Base-by-base conservation (phyloP, 2,329 filamentous ascomycete species). In the Ophiosphaerella herpotricha region DNA sequence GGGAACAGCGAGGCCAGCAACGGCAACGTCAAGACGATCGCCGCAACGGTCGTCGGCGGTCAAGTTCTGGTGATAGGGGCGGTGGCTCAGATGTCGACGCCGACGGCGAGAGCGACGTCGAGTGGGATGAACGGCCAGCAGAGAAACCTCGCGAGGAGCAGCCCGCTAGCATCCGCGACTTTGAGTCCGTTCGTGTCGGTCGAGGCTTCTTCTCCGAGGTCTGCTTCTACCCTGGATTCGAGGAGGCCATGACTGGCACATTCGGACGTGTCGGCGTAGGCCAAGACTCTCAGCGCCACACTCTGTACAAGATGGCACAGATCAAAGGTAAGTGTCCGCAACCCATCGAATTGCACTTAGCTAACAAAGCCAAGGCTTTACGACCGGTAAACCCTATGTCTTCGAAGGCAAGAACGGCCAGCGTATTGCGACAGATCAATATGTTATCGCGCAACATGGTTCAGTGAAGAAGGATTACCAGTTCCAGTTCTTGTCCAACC, bases 141-240 rank as follows among this genome's bases (percentile, higher is more conserved):
- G 50, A 79, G 74, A 68, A 74, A 52, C 72, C 73, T 43, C 87
- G 86, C 57, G 85, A 90, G 52, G 84, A 86, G 36, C 84, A 85
- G 12, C 87, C 86, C 23, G 85, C 89, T 2, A 85, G 88, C 32
- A 78, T 96, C 16, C 82, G 82, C n/a, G 91, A 97, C 71, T 85
- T 93, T 58, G 89, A 97, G 68, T 85, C 90, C 43, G 85, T 93
- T 45, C 85, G 91, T 49, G 83, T 99, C 50, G 90, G 92, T 42
- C 85, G 94, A 55, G 88, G 84, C 60, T 89, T 91, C 66, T 96
- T 99, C 71, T 88, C 89, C 6, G 86, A 93, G 66, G 88, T 96
- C 47, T 97, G 91, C 80, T 96, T 96, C 77, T 93, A 92, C 61
- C 94, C 94, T 9, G 87, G 87, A 4, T 97, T 99, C 60, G 89